Conservation (phyloP, 2,329 filamentous ascomycete species). For the Xylariaceae sp. region DNA sequence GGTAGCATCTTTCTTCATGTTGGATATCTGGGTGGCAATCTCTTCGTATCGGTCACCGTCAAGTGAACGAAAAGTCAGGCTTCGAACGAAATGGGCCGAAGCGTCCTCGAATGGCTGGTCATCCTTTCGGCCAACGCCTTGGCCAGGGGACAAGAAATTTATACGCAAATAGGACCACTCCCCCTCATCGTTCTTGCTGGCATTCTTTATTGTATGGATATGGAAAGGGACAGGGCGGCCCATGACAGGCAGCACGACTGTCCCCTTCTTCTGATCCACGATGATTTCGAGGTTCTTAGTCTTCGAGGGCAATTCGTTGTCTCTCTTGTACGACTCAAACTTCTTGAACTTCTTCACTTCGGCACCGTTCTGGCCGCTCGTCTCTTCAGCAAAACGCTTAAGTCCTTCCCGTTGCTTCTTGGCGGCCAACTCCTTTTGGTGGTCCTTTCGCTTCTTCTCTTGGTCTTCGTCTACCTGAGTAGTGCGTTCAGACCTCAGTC, state of each 20-base stretch:
- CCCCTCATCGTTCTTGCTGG: constrained; percentile 93
- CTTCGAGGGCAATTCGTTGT: constrained; percentile 82
- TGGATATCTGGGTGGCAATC: constrained; percentile 88
- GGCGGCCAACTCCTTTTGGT: constrained; percentile 81
- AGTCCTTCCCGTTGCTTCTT: constrained; percentile 91
- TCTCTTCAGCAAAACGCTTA: constrained; percentile 79
- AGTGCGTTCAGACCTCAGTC: constrained; percentile 85
- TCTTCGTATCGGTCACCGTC: constrained; percentile 86
- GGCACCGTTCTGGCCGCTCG: constrained; percentile 79
- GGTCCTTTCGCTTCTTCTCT: constrained; percentile 79
- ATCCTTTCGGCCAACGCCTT: constrained; percentile 94
- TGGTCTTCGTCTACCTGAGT: constrained; percentile 85
- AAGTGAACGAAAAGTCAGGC: constrained; percentile 88
- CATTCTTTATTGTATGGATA: constrained; percentile 97
- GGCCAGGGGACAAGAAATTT: constrained; percentile 95
- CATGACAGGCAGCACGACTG: constrained; percentile 93
- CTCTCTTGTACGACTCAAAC: constrained; percentile 97
- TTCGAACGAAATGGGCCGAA: constrained; percentile 90
- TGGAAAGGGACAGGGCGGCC: constrained; percentile 96
- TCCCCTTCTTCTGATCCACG: constrained; percentile 85
- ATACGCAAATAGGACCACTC: constrained; percentile 92
- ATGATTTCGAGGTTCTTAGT: constrained; percentile 85
- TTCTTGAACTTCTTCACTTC: constrained; percentile 98
- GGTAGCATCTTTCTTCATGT: constrained; percentile 88
- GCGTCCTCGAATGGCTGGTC: constrained; percentile 98